Conservation (phyloP, 768 basidiomycete species). For the Termitomyces bulborhizus region DNA sequence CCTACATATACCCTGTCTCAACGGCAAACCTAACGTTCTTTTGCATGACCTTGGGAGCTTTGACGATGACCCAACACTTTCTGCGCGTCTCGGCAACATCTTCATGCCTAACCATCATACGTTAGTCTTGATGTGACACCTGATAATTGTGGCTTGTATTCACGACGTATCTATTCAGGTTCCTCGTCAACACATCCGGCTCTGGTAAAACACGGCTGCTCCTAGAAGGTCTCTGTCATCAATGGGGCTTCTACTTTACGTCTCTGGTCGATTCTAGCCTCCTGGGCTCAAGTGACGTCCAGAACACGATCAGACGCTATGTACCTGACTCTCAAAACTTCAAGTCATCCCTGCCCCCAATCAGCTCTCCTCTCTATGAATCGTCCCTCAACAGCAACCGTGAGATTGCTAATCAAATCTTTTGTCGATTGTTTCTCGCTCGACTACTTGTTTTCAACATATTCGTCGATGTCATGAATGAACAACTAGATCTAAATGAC, state of each 20-base stretch:
- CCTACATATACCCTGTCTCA: conserved; percentile 28
- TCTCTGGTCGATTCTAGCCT: conserved; percentile 36
- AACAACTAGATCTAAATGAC: neutral
- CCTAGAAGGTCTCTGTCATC: conserved; percentile 36
- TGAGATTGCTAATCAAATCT: conserved; percentile 29
- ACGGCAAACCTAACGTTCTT: conserved; percentile 34
- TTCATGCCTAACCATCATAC: conserved; percentile 40
- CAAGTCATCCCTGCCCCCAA: conserved; percentile 23
- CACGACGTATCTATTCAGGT: conserved; percentile 17
- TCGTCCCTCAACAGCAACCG: conserved; percentile 26
- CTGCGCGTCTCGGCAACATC: conserved; percentile 30
- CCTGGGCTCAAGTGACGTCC: conserved; percentile 38
- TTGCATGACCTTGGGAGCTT: conserved; percentile 38
- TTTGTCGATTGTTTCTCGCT: conserved; percentile 34
- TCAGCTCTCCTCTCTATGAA: conserved; percentile 25
- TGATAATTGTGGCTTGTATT: neutral
- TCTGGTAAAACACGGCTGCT: conserved; percentile 41
- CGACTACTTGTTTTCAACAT: conserved; percentile 33
- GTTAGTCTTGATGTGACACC: conserved; percentile 18
- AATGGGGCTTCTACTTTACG: conserved; percentile 45
- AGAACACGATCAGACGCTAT: conserved; percentile 31
- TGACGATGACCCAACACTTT: conserved; percentile 21
- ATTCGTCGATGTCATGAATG: conserved; percentile 28
- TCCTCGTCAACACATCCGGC: conserved; percentile 42
- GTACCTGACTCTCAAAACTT: conserved; percentile 30